A percentile compares a stretch with the other conserved stretches of the same genome.
Conservation (phyloP, 2,329 filamentous ascomycete species). For the Curvularia sp. region DNA sequence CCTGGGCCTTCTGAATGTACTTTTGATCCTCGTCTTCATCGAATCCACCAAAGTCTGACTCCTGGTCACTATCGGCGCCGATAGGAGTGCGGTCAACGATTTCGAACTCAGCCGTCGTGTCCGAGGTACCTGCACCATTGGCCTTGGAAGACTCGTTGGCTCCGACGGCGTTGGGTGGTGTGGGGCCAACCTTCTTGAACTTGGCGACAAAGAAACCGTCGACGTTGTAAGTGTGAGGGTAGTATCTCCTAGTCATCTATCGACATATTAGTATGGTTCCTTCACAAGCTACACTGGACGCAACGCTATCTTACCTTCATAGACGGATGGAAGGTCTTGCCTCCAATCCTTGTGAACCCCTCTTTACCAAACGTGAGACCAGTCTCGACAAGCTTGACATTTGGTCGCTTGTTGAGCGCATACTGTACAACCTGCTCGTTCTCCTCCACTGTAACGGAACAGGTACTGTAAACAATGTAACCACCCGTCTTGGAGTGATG, state of each 20-base stretch:
- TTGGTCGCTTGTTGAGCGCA: constrained; percentile 86
- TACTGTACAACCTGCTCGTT: constrained; percentile 95
- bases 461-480: constrained; percentile 96
- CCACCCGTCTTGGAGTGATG: constrained; percentile 91
- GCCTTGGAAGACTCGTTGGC: constrained; percentile 35
- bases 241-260: constrained; percentile 46
- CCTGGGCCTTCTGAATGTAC: constrained; percentile 57
- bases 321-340: constrained; percentile 87
- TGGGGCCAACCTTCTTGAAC: constrained; percentile 88
- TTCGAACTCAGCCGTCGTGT: constrained; percentile 52
- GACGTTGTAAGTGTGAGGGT: constrained; percentile 61
- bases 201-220: constrained; percentile 99
- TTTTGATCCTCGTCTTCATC: constrained; percentile 60
- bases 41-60: constrained; percentile 58
- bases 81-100: constrained; percentile 75
- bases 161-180: constrained; percentile 65
- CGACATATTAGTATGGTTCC: neutral
- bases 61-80: constrained; percentile 51
- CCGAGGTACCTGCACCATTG: constrained; percentile 50
- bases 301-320: constrained; percentile 69
- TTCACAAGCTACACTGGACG: neutral
- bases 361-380: constrained; percentile 89
- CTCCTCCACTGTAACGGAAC: constrained; percentile 92
- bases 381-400: constrained; percentile 91
- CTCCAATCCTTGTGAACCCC: constrained; percentile 88